Evolutionary conservation across 2,329 filamentous ascomycete genomes (phyloP), one percentile per base, ranked within the genome.

Genomic region (Capronia americana): DNA sequence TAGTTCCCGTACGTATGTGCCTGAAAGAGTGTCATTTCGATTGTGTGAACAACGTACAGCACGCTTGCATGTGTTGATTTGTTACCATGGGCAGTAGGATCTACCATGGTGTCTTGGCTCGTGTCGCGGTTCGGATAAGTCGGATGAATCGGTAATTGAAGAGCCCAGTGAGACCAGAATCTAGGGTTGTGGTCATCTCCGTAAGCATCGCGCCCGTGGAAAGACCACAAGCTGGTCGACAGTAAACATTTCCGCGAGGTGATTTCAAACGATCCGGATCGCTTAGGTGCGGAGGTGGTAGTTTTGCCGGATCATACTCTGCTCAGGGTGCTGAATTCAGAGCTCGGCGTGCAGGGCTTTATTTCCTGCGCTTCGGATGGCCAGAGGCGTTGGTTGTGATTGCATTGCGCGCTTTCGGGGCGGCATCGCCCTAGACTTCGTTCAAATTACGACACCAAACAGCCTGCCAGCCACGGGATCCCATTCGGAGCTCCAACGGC

Each of bases 401-500:
- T 44, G 38, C 38, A 3, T 6, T n/a, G 38, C 53, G 34, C 17
- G 4, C 12, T 55, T 28, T 34, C 17, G 17, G 17, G 38, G 38
- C 38, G 17, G 17, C n/a, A n/a, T 44, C 7, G 17, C 38, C 38
- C 38, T 17, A n/a, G 14, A 44, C 4, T 44, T 53, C 12, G 8
- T 10, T 50, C 57, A 63, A 32, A 23, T 20, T n/a, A 64, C 64
- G 14, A 85, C 70, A 1, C 84, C 88, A 61, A 97, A 84, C 3
- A 96, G 79, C 55, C 84, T 86, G 11, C 90, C 92, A 7, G 93
- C 90, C 53, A 96, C 88, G 10, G 86, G 84, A 81, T 96, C 88
- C 95, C 95, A 99, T 76, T 97, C 93, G 71, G 93, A 90, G 73
- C 96, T 90, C 95, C 95, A 99, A 54, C 94, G 85, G 63, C 89